Percentiles rank a stretch among this genome's conserved stretches.
These are phyloP conservation scores for Aspergillus carlsbadensis DNA, from an alignment of 495 filamentous ascomycete species.

Conservation along the genomic window DNA sequence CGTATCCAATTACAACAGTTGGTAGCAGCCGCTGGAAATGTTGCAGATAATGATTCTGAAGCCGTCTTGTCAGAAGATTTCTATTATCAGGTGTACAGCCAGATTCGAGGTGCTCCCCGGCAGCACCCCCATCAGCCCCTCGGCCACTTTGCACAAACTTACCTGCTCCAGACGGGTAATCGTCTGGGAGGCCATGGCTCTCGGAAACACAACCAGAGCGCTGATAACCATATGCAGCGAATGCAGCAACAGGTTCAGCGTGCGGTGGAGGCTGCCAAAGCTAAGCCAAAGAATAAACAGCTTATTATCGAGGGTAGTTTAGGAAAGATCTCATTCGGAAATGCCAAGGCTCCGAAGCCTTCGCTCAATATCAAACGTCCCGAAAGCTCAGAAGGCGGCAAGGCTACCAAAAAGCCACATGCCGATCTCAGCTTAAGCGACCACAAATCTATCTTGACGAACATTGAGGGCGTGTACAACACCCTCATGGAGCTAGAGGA, in stretches of 20 bases:
- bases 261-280: conserved; percentile 94
- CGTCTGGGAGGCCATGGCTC: conserved; percentile 62
- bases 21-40: conserved; percentile 84
- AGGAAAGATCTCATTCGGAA: conserved; percentile 98
- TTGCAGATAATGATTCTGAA: conserved; percentile 75
- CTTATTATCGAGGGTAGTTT: conserved; percentile 98
- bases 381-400: conserved; percentile 61
- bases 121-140: conserved; percentile 88
- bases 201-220: conserved; percentile 67
- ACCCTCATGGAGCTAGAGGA: conserved; percentile 92
- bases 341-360: conserved; percentile 92
- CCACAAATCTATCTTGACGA: conserved; percentile 75
- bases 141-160: conserved; percentile 96
- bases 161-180: conserved; percentile 87
- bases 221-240: conserved; percentile 95
- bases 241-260: conserved; percentile 99
- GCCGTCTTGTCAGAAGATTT: conserved; percentile 87
- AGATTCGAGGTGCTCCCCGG: conserved; percentile 83
- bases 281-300: conserved; percentile 95
- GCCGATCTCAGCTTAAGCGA: conserved; percentile 60
- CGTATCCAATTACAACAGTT: conserved; percentile 96
- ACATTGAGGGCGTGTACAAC: conserved; percentile 83
- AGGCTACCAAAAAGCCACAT: conserved; percentile 42
- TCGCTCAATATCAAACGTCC: conserved; percentile 90
- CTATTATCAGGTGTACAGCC: conserved; percentile 95